Base-by-base conservation (phyloP, 345 rosid genomes). In the Turnera subulata region DNA sequence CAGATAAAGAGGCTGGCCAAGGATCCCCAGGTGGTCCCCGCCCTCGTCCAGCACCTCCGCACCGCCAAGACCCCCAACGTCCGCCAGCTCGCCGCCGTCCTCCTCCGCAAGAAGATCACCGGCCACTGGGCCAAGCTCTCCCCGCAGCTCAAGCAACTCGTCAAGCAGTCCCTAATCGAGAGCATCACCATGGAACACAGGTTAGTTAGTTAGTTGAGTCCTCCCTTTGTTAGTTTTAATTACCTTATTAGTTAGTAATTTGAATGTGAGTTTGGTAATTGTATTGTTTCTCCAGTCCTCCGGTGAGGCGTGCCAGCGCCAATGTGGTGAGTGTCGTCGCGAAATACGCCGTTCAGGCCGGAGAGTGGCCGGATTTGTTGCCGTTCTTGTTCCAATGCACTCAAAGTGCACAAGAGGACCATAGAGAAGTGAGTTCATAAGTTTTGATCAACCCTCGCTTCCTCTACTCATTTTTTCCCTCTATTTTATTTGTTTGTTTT, bases 91-190 rank as follows among this genome's bases (percentile, higher is more conserved):
- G 91, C 99, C 55, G 99, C 99, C 59, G 99, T 93, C 3, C 96
- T 93, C 79, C 96, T 93, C 68, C 89, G 99, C 13, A 90, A 93
- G 86, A 93, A 89, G 80, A 87, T 93, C 76, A 93, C 96, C 6
- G 99, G 96, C 6, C 99, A 93, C 67, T 93, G 97, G 99, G 77
- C 96, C n/a, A 93, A 89, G 82, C 90, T 93, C 20, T 39, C 97
- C 24, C 91, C 95, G 21, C 92, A 82, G 53, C 67, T 80, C 56
- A 93, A 93, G 66, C 84, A 78, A 49, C 80, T 80, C 11, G 99
- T 93, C 64, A 93, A 87, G 72, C 86, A 84, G 51, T 89, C 97
- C 16, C 78, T 93, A 56, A 78, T 89, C 17, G 99, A 93, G 69
- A 93, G 97, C 75, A 87, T 93, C 75, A 93, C 99, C 22, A 61